These are phyloP conservation scores for Xylariomycetidae sp. DNA, from an alignment of 2,329 filamentous ascomycete species.

Conservation along the genomic window DNA sequence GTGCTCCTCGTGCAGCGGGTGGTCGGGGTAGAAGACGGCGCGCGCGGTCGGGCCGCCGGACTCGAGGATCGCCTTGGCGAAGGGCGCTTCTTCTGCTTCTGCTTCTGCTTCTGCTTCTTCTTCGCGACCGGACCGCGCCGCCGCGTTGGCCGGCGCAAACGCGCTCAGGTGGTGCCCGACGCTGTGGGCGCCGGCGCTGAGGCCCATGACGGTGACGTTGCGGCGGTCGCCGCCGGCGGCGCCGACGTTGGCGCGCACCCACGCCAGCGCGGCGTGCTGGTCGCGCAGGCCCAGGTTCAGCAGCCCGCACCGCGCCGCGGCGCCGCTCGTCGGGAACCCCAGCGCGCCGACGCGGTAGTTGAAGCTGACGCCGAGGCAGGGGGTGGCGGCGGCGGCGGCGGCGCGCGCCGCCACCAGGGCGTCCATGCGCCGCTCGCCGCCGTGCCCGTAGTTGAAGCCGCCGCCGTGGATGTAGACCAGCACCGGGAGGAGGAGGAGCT, in stretches of 20 bases:
- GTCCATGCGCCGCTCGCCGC: conserved; percentile 53
- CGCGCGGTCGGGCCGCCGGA: conserved; percentile 52
- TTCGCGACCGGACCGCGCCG: too few relatives aligned
- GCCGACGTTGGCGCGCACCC: conserved; percentile 55
- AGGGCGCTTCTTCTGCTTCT: too few relatives aligned
- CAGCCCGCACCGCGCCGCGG: conserved; percentile 46
- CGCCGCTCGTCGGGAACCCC: conserved; percentile 59
- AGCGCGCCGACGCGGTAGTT: conserved; percentile 61
- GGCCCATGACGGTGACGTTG: conserved; percentile 56
- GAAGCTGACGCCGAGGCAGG: conserved; percentile 53
- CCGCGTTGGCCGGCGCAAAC: conserved; percentile 29
- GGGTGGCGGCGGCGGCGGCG: conserved; percentile 46
- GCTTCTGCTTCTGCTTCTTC: too few relatives aligned
- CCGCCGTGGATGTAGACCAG: conserved; percentile 60
- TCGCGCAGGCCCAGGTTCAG: conserved; percentile 62
- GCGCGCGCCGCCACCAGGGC: too few relatives aligned
- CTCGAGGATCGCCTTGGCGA: conserved; percentile 50
- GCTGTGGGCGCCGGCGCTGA: conserved; percentile 58
- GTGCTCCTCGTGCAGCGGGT: conserved; percentile 52
- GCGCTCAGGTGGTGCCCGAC: conserved; percentile 60
- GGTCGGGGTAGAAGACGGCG: conserved; percentile 44
- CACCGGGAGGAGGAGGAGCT: conserved; percentile 36
- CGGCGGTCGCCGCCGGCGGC: conserved; percentile 54
- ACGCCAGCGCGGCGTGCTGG: conserved; percentile 51
- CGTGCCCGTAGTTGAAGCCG: conserved; percentile 50